Percentiles rank a stretch among this genome's conserved stretches.
Conservation (phyloP, 106 monocot species). For the Dendrobium officinale region DNA sequence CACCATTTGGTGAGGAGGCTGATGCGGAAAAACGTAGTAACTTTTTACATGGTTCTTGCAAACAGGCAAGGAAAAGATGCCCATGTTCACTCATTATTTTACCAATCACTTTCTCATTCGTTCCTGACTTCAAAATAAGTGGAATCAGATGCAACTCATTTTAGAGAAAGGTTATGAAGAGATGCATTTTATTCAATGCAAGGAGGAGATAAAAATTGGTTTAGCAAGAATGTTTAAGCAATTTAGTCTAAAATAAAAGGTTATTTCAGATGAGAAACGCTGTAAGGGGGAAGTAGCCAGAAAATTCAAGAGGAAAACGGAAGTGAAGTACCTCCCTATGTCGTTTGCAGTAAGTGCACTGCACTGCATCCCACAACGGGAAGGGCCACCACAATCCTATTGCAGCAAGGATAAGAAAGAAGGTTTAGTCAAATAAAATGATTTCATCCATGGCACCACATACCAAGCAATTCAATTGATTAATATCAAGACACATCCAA, state of each 20-base stretch:
- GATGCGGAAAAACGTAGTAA: neutral
- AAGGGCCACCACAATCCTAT: constrained; percentile 10
- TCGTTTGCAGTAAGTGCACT: constrained; percentile 6
- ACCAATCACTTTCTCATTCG: neutral
- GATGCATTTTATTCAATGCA: neutral
- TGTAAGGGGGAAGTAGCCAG: neutral
- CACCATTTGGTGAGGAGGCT: neutral
- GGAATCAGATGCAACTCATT: neutral
- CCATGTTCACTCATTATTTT: neutral
- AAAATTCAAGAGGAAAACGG: neutral
- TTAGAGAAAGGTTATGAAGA: neutral
- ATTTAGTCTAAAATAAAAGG: neutral
- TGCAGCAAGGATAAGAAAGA: neutral
- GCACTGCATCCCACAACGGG: constrained; percentile 7
- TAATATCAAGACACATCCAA: neutral
- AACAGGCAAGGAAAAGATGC: neutral
- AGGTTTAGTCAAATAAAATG: neutral
- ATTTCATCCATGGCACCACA: neutral
- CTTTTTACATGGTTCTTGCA: neutral
- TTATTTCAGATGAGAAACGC: neutral
- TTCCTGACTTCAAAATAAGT: neutral
- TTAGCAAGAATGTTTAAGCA: neutral
- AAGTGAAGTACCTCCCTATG: constrained; percentile 9
- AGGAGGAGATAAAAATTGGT: neutral
- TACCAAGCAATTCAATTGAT: neutral